phyloP scores from a whole-genome alignment of 257 asterid genomes.

The Rauvolfia tetraphylla region DNA sequence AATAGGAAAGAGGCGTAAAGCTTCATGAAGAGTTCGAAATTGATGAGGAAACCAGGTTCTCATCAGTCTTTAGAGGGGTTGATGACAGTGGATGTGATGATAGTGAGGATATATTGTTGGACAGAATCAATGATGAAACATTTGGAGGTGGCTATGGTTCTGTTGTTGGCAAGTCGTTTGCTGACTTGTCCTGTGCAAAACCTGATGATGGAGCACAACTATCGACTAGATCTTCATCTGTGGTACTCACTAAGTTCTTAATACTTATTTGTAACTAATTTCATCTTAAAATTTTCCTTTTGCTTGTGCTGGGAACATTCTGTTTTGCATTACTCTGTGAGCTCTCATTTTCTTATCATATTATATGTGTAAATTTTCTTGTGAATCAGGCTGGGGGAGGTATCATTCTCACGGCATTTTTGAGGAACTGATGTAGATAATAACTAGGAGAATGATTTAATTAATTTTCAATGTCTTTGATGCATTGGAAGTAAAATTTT shows the following conservation, averaged over 20 bases:
- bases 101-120: slow-evolving; percentile 57
- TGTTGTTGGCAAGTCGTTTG: slow-evolving; percentile 35
- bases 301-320: neutral
- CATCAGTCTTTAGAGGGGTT: slow-evolving; percentile 67
- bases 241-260: slow-evolving; percentile 33
- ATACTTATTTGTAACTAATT: neutral
- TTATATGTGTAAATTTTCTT: neutral
- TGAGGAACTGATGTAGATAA: neutral
- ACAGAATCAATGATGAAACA: slow-evolving; percentile 77
- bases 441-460: neutral
- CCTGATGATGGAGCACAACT: slow-evolving; percentile 33
- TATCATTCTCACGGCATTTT: neutral
- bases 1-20: slow-evolving; percentile 83
- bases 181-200: slow-evolving; percentile 33
- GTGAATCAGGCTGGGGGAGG: neutral
- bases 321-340: neutral
- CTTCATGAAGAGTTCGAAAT: slow-evolving; percentile 61
- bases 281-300: neutral
- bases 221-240: slow-evolving; percentile 42
- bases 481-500: neutral
- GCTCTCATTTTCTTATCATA: neutral
- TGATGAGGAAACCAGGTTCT: slow-evolving; percentile 88
- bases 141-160: slow-evolving; percentile 58
- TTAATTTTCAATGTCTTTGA: neutral
- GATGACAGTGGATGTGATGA: slow-evolving; percentile 87